Percentiles rank a stretch among this genome's conserved stretches.
These are phyloP conservation scores for Arachnomyces sp. DNA, from an alignment of 2,329 filamentous ascomycete species.

Conservation along the genomic window DNA sequence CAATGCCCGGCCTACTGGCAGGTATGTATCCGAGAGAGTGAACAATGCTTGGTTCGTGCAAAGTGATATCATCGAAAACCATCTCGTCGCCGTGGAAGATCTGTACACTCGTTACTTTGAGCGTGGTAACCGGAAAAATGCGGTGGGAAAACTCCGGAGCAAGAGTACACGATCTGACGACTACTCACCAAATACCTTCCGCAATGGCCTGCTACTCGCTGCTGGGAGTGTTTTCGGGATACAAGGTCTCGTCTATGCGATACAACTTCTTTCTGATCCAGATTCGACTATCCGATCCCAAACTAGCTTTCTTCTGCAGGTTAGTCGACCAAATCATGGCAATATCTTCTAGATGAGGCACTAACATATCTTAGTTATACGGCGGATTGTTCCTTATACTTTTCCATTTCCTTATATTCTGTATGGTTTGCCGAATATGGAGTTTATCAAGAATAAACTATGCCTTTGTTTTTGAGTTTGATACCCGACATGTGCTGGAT, in stretches of 20 bases:
- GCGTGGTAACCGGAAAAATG: slow-evolving; percentile 83
- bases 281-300: slow-evolving; percentile 44
- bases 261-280: slow-evolving; percentile 40
- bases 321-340: slow-evolving; percentile 23
- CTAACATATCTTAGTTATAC: slow-evolving; percentile 72
- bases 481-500: slow-evolving; percentile 74
- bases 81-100: slow-evolving; percentile 77
- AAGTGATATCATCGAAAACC: slow-evolving; percentile 71
- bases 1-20: slow-evolving; percentile 64
- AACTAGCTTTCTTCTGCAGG: slow-evolving; percentile 63
- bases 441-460: slow-evolving; percentile 83
- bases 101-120: slow-evolving; percentile 94
- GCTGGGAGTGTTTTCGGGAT: slow-evolving; percentile 57
- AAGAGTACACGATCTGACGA: slow-evolving; percentile 53
- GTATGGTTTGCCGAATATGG: slow-evolving; percentile 77
- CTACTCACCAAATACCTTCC: slow-evolving; percentile 51
- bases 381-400: slow-evolving; percentile 83
- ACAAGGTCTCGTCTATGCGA: slow-evolving; percentile 56
- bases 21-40: slow-evolving; percentile 87
- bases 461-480: slow-evolving; percentile 92
- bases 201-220: slow-evolving; percentile 59
- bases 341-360: too few relatives aligned
- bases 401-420: slow-evolving; percentile 74
- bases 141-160: slow-evolving; percentile 74
- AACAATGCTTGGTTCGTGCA: slow-evolving; percentile 86